Base-by-base conservation (phyloP, 2,329 filamentous ascomycete genomes). In the Drechslerella stenobrocha region DNA sequence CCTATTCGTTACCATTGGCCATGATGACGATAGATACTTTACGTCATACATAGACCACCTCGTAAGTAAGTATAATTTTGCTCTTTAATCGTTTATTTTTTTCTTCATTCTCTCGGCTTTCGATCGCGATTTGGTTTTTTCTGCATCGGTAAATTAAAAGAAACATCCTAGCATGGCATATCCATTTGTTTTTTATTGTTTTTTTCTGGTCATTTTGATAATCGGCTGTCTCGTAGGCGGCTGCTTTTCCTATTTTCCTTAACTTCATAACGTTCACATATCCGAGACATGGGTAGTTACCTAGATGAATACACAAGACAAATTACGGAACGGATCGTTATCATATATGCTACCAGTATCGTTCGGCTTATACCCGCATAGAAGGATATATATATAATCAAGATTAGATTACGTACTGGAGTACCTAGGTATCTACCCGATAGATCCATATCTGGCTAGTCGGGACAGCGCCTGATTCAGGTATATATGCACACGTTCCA, bases 31-130 rank as follows among this genome's bases (percentile, higher is more conserved):
- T 65, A 57, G 24, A 66, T 66, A 47, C 7, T 2, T 26, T 18
- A 44, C 50, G 61, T 66, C 61, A 63, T 64, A 37, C 24, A 32
- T 18, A 20, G 42, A 34, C 35, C 28, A 48, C 37, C 22, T 5
- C 22, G 46, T n/a, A n/a, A n/a, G 63, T 67, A 67, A 60, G 63
- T 67, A 67, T 67, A 60, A 47, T 47, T 60, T 52, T 65, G 58
- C 51, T 59, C 40, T 46, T 60, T 59, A 45, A 40, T 60, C 52
- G 52, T 52, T 42, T 51, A 18, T 18, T 20, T 20, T 42, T 18
- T 37, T 37, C 8, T n/a, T 15, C 6, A 32, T 32, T 13, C 30
- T 37, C 15, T 37, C 34, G 8, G 46, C 44, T 44, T 58, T 53
- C 48, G 58, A 34, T 57, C 50, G 48, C 53, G 53, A 18, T 30